Base-by-base conservation (phyloP, 805 yeast genomes). In the Pichia exigua region DNA sequence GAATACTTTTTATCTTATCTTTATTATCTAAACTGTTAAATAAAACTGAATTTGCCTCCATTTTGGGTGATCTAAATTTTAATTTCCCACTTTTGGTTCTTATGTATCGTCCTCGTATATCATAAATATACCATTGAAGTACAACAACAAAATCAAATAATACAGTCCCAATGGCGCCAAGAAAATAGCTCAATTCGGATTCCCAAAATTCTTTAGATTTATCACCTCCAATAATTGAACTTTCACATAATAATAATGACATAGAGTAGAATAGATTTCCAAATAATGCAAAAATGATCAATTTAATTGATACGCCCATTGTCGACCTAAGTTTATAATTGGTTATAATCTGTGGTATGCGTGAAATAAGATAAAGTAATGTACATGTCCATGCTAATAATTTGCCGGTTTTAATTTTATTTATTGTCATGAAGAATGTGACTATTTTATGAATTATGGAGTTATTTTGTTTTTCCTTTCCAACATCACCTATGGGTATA, bases 141-240 rank as follows among this genome's bases (percentile, higher is more conserved):
- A 79, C 64, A 48, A 76, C 72, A 1, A 68, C 61, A 12, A 65
- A 52, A 57, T 79, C 83, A 56, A 78, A 76, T 3, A 70, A 54
- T 2, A 78, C 72, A 1, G 83, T 78, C 9, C 83, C 82, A 2
- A 78, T 54, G 32, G 81, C 74, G 7, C 83, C 83, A 20, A 77
- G 57, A 4, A 79, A 66, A 59, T 77, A 79, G 55, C 70, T 64
- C 18, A 67, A 42, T 49, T 69, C 69, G 3, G 61, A 55, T 3
- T 49, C 47, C 59, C 82, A 81, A 48, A 78, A 69, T 46, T 73
- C 72, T 40, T 58, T 62, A 1, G 67, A 54, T 8, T 21, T 54
- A 2, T 65, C 55, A 2, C 71, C 71, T 1, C 72, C 71, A 51
- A 61, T 55, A 20, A 76, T 59, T 20, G 76, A 69, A 8, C 60